Conservation (phyloP, 139 green algal species). For the Marvania coccoides region DNA sequence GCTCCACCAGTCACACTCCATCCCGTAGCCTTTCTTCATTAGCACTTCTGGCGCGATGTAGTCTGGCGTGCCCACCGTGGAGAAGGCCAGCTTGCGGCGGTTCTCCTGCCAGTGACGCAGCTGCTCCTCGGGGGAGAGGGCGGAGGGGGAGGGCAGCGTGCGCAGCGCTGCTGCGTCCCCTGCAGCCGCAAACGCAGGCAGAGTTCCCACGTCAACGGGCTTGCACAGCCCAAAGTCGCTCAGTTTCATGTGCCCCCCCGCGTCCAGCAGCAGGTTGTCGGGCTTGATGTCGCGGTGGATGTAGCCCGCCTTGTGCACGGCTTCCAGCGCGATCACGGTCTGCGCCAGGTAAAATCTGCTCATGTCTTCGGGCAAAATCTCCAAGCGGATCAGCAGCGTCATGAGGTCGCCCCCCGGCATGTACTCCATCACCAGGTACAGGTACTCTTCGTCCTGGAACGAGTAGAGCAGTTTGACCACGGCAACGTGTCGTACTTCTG, state of each 20-base stretch:
- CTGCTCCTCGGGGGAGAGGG: slow-evolving; percentile 28
- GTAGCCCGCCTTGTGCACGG: slow-evolving; percentile 83
- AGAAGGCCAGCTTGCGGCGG: slow-evolving; percentile 77
- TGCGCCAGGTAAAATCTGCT: slow-evolving; percentile 29
- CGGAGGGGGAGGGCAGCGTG: slow-evolving; percentile 10
- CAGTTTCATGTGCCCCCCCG: slow-evolving; percentile 88
- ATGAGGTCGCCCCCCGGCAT: slow-evolving; percentile 94
- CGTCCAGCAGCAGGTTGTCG: slow-evolving; percentile 92
- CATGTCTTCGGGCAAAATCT: slow-evolving; percentile 80
- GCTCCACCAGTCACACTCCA: slow-evolving; percentile 98
- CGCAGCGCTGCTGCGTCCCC: slow-evolving; percentile 15
- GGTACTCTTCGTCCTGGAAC: slow-evolving; percentile 89
- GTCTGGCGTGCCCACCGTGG: slow-evolving; percentile 90
- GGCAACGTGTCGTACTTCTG: slow-evolving; percentile 69
- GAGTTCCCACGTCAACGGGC: slow-evolving; percentile 64
- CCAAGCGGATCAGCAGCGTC: slow-evolving; percentile 96
- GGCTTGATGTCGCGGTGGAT: slow-evolving; percentile 98
- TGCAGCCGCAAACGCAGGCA: slow-evolving; percentile 40
- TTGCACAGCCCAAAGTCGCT: slow-evolving; percentile 98
- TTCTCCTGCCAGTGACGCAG: slow-evolving; percentile 68
- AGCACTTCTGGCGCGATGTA: slow-evolving; percentile 95
- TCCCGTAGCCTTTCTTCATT: slow-evolving; percentile 95
- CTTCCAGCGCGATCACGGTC: slow-evolving; percentile 77
- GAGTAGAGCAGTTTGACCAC: slow-evolving; percentile 93
- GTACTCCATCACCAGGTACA: slow-evolving; percentile 99